A percentile compares a stretch with the other conserved stretches of the same genome.
These are phyloP conservation scores for Polyporus arcularius DNA, from an alignment of 768 basidiomycete species.

Conservation along the genomic window DNA sequence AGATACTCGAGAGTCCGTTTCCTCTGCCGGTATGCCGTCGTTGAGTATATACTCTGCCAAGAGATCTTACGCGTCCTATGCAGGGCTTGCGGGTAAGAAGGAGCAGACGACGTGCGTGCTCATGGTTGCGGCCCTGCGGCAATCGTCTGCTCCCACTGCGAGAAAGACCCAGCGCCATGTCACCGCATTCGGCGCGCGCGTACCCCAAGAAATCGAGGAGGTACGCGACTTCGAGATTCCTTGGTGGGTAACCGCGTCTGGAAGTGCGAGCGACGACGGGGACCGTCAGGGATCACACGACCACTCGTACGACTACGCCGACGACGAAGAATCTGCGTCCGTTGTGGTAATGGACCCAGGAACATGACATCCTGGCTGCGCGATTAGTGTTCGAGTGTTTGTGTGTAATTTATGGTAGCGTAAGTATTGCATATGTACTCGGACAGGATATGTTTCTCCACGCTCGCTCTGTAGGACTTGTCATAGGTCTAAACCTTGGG, in stretches of 20 bases:
- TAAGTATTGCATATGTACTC: slow-evolving; percentile 20
- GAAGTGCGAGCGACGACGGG: slow-evolving; percentile 13
- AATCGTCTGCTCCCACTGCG: slow-evolving; percentile 41
- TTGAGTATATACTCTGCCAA: background rate
- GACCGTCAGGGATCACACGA: slow-evolving; percentile 9
- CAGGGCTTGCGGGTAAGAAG: slow-evolving; percentile 14
- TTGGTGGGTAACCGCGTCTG: slow-evolving; percentile 43
- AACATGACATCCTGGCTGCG: background rate
- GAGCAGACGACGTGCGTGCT: slow-evolving; percentile 34
- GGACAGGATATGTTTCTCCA: background rate
- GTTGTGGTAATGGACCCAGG: slow-evolving; percentile 4
- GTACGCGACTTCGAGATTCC: slow-evolving; percentile 60
- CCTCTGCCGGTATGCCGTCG: slow-evolving; percentile 9
- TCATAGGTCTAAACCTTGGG: too few relatives aligned
- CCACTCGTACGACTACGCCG: slow-evolving; percentile 14
- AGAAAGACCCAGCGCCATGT: slow-evolving; percentile 55
- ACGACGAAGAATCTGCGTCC: slow-evolving; percentile 10
- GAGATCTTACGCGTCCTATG: slow-evolving; percentile 8
- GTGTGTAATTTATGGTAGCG: background rate
- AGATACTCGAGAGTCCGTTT: slow-evolving; percentile 9
- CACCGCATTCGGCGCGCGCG: slow-evolving; percentile 60
- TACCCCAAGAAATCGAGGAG: slow-evolving; percentile 51
- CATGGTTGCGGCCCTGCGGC: slow-evolving; percentile 54
- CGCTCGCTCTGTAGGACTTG: too few relatives aligned
- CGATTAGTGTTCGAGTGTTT: background rate